A percentile compares a stretch with the other conserved stretches of the same genome.
These are phyloP conservation scores for Bipolaris victoriae DNA, from an alignment of 2,329 filamentous ascomycete species.

Conservation along the genomic window DNA sequence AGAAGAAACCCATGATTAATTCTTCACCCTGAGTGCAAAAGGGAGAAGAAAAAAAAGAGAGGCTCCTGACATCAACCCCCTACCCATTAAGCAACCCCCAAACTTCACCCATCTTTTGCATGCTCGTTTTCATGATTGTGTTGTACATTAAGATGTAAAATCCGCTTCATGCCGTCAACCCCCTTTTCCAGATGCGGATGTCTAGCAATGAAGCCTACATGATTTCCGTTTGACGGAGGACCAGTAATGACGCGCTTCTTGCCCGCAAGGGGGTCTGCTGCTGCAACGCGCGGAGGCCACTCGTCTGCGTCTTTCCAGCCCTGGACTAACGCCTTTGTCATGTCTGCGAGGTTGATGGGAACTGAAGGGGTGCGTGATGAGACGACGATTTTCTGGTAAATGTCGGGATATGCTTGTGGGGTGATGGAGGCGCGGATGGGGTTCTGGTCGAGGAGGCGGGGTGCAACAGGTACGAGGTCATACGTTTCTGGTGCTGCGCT, in stretches of 20 bases:
- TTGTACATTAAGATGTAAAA: conserved; percentile 48
- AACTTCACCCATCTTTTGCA: conserved; percentile 15
- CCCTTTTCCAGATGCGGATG: conserved; percentile 53
- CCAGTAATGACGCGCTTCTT: conserved; percentile 40
- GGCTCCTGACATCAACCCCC: background rate
- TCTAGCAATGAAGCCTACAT: conserved; percentile 42
- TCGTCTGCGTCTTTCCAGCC: conserved; percentile 94
- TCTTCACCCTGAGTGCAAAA: background rate
- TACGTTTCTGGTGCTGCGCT: conserved; percentile 19
- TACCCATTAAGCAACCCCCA: background rate
- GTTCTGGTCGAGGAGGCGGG: conserved; percentile 74
- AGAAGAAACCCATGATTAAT: conserved; percentile 2
- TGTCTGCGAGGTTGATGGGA: conserved; percentile 83
- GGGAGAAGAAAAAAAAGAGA: background rate
- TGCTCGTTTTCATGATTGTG: conserved; percentile 15
- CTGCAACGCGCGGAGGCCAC: conserved; percentile 75
- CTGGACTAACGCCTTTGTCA: conserved; percentile 79
- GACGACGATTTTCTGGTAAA: conserved; percentile 88
- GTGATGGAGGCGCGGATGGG: conserved; percentile 78
- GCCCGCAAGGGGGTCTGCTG: conserved; percentile 55
- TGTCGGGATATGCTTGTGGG: conserved; percentile 74
- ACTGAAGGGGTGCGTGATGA: conserved; percentile 81
- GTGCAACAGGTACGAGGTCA: conserved; percentile 71
- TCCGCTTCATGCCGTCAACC: conserved; percentile 54
- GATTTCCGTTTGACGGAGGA: conserved; percentile 20